Conservation (phyloP, 176 grass and related monocot genomes). For the bread wheat (Triticum aestivum) region IWGSC_CS_RefSeq_v2.1 NC_057803.1:594675990-594676489, state of each 20-base stretch:
- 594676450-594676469: too few relatives aligned
- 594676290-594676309: slow-evolving; percentile 5
- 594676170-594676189: slow-evolving; percentile 3
- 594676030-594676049: not conserved
- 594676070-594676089: not conserved
- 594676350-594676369: slow-evolving; percentile 5
- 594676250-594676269: slow-evolving; percentile 18
- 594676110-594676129: not conserved
- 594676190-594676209: not conserved
- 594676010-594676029: slow-evolving; percentile 17
- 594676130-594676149: slow-evolving; percentile 17
- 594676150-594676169: not conserved
- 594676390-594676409: not conserved
- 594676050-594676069: not conserved
- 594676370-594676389: not conserved
- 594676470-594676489: too few relatives aligned
- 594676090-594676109: slow-evolving; percentile 25
- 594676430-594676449: not conserved
- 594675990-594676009: slow-evolving; percentile 2
- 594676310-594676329: not conserved
- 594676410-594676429: not conserved
- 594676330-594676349: not conserved
- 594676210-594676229: slow-evolving; percentile 17
- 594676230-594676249: slow-evolving; percentile 29
- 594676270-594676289: not conserved